phyloP scores from a whole-genome alignment of 352 stramenopile species.

The Aphanomyces cochlioides region DNA sequence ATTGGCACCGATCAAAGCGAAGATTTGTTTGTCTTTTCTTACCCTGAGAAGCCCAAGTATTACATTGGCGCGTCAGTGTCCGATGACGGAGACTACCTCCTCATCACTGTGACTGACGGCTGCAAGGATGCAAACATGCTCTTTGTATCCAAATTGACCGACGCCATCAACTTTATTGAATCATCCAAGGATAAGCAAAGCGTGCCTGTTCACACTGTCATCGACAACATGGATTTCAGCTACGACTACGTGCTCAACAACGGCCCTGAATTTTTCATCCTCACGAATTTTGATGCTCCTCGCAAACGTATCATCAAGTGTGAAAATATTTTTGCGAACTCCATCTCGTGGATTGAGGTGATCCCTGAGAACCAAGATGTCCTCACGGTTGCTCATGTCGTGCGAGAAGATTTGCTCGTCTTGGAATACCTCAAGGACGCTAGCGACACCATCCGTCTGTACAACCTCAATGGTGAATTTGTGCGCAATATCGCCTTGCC shows the following conservation, averaged over 20 bases:
- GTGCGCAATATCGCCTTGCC: constrained; percentile 69
- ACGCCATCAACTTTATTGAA: constrained; percentile 48
- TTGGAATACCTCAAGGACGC: constrained; percentile 82
- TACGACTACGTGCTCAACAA: constrained; percentile 88
- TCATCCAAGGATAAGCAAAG: constrained; percentile 32
- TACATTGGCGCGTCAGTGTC: constrained; percentile 63
- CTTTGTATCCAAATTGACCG: constrained; percentile 55
- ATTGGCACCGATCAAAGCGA: constrained; percentile 64
- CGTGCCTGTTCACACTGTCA: constrained; percentile 66
- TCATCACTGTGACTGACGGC: constrained; percentile 74
- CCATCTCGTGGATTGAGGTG: constrained; percentile 66
- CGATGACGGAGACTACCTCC: constrained; percentile 69
- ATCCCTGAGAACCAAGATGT: constrained; percentile 69
- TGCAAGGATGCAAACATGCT: constrained; percentile 90
- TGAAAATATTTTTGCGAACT: constrained; percentile 33
- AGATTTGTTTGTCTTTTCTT: constrained; percentile 73
- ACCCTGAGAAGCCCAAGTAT: constrained; percentile 67
- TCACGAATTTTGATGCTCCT: constrained; percentile 77
- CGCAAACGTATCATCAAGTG: constrained; percentile 65
- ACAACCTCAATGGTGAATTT: constrained; percentile 68
- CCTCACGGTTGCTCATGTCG: constrained; percentile 64
- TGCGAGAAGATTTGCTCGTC: constrained; percentile 63
- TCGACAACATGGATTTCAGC: constrained; percentile 80
- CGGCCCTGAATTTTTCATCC: constrained; percentile 83
- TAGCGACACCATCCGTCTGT: constrained; percentile 71